Evolutionary conservation across 1,284 basidiomycete species (phyloP), one percentile per base, ranked within the genome.

Genomic region (Austroboletus niveus): DNA sequence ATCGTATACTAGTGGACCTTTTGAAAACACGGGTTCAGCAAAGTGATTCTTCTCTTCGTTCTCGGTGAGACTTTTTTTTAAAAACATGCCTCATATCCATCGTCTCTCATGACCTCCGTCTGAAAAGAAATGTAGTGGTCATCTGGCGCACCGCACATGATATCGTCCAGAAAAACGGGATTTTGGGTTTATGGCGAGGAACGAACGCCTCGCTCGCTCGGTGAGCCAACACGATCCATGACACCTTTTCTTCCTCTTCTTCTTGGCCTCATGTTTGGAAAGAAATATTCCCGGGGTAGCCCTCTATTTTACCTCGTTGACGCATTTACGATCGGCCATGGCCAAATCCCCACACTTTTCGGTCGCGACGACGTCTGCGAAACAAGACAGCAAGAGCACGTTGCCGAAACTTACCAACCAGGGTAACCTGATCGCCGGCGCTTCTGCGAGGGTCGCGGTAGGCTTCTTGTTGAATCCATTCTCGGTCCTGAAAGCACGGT

Each of bases 221-320:
- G 93, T 82, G 59, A 31, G 49, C 22, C n/a, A 11, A 17, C 17
- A 17, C 17, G 17, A 17, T 17, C 17, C 17, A 17, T 17, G 17
- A 17, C 17, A 17, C 17, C 17, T 17, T 17, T 17, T 17, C 17
- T 17, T 17, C 17, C 17, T 17, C 17, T 17, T 17, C 17, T 17
- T 4, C 22, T 32, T 11, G 27, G 24, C 22, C 49, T 49, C 32
- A 58, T 24, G 6, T 40, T 29, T 12, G 14, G 9, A 24, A 61
- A 94, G 93, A 42, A 97, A 96, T 65, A 86, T 97, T 3, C 95
- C 95, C 0, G 94, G 94, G 8, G 91, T 97, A 9, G 94, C 94
- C 3, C 70, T 95, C 48, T 97, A 97, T 74, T 92, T 97, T 75
- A 92, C 94, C 10, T 79, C 85, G 45, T 75, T 97, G 39, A 92